Evolutionary conservation across 495 filamentous ascomycete species (phyloP).

Genomic region (Thermothielavioides terrestris): DNA sequence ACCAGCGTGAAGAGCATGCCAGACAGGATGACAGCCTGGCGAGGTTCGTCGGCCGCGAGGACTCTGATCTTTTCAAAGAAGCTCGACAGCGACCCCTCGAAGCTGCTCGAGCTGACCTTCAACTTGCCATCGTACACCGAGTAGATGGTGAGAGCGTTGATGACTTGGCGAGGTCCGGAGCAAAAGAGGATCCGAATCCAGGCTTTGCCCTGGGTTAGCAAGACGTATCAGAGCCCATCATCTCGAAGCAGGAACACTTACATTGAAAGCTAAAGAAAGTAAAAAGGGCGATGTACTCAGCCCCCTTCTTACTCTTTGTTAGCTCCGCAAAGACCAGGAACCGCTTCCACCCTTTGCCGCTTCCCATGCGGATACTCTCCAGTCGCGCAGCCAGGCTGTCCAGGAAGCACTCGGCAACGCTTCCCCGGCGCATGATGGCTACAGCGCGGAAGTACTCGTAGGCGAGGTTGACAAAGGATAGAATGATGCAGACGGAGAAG

Average conservation of each 20-base stretch:
- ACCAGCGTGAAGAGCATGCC: conserved; percentile 88
- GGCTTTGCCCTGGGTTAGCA: conserved; percentile 31
- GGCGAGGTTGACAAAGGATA: conserved; percentile 68
- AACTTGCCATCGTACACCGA: conserved; percentile 62
- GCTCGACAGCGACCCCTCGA: conserved; percentile 46
- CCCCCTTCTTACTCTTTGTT: conserved; percentile 83
- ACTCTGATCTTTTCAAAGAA: conserved; percentile 71
- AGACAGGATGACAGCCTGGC: conserved; percentile 70
- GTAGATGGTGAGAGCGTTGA: conserved; percentile 83
- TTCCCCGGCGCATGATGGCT: conserved; percentile 69
- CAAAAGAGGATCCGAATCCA: conserved; percentile 85
- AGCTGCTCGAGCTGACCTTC: conserved; percentile 49
- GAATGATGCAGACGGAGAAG: conserved; percentile 79
- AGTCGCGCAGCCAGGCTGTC: conserved; percentile 75
- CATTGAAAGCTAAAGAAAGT: conserved; percentile 92
- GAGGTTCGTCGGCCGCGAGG: conserved; percentile 58
- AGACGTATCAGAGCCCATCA: background rate
- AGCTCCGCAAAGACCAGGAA: conserved; percentile 90
- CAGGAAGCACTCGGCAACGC: conserved; percentile 85
- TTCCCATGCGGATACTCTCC: conserved; percentile 64
- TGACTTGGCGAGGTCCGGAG: conserved; percentile 78
- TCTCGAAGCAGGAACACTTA: conserved; percentile 27
- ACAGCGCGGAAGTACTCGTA: conserved; percentile 72
- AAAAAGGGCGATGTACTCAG: conserved; percentile 86
- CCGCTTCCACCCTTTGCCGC: conserved; percentile 63